phyloP scores from a whole-genome alignment of 2,329 filamentous ascomycete species.

The Fusarium chuoi region DNA sequence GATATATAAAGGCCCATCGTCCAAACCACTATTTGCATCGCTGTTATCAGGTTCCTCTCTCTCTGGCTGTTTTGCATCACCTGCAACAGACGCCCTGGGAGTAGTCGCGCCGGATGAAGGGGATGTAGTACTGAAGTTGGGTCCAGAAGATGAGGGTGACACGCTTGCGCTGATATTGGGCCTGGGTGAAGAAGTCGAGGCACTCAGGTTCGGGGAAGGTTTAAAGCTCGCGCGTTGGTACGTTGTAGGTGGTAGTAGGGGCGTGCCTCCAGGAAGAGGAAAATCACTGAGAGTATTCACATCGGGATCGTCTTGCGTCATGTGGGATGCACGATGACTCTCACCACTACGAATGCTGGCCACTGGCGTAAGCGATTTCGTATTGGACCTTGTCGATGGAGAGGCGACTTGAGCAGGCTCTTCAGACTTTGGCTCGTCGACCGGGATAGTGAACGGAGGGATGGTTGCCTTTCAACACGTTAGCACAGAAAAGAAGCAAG shows the following conservation, averaged over 20 bases:
- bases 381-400: conserved; percentile 17
- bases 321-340: conserved; percentile 17
- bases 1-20: conserved; percentile 59
- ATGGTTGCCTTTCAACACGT: conserved; percentile 37
- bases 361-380: conserved; percentile 19
- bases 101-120: conserved; percentile 19
- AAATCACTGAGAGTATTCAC: conserved; percentile 43
- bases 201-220: conserved; percentile 20
- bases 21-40: conserved; percentile 18
- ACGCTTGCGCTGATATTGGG: conserved; percentile 22
- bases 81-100: conserved; percentile 16
- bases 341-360: conserved; percentile 38
- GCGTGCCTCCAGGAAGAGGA: conserved; percentile 41
- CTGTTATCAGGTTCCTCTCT: conserved; percentile 18
- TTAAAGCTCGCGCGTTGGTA: conserved; percentile 28
- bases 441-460: conserved; percentile 40
- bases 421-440: conserved; percentile 13
- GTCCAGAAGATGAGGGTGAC: conserved; percentile 27
- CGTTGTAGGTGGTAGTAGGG: conserved; percentile 40
- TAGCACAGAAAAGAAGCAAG: conserved; percentile 2
- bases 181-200: conserved; percentile 13
- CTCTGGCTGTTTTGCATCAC: conserved; percentile 9
- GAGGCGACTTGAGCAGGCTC: conserved; percentile 16
- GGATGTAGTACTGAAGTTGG: conserved; percentile 1
- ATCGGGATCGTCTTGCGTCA: conserved; percentile 25